Conservation (phyloP, 345 rosid species). For the Hypericum androsaemum region DNA sequence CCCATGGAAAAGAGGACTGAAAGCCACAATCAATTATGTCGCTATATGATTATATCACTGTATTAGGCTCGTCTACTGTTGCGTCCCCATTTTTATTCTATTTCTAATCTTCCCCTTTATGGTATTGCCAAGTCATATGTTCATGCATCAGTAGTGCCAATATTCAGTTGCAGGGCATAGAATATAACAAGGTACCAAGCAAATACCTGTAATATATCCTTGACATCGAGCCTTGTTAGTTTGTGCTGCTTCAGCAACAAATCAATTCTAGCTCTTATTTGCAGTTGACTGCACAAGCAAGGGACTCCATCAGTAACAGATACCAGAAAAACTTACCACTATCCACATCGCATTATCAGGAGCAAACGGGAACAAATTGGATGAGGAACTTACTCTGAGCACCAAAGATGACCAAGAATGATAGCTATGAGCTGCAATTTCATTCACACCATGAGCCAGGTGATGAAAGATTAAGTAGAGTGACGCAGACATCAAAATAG, state of each 20-base stretch:
- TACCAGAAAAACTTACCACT: slow-evolving; percentile 1
- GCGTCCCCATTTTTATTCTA: too few species aligned
- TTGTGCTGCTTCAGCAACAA: slow-evolving; percentile 84
- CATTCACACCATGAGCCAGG: too few species aligned
- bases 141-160: too few species aligned
- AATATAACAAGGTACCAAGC: neutral
- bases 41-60: too few species aligned
- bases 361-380: neutral
- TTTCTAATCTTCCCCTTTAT: too few species aligned
- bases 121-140: too few species aligned
- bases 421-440: slow-evolving; percentile 69
- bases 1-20: too few species aligned
- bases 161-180: too few species aligned
- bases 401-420: slow-evolving; percentile 90
- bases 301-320: slow-evolving; percentile 1
- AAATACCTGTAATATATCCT: slow-evolving; percentile 76
- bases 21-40: too few species aligned
- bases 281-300: slow-evolving; percentile 41
- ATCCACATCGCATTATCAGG: slow-evolving; percentile 4
- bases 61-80: too few species aligned
- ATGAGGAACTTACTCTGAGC: slow-evolving; percentile 71
- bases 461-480: too few species aligned
- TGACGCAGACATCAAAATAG: too few species aligned
- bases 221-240: slow-evolving; percentile 60
- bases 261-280: slow-evolving; percentile 78